Conservation (phyloP, 2,329 filamentous ascomycete species). For the Lanzia echinophila region DNA sequence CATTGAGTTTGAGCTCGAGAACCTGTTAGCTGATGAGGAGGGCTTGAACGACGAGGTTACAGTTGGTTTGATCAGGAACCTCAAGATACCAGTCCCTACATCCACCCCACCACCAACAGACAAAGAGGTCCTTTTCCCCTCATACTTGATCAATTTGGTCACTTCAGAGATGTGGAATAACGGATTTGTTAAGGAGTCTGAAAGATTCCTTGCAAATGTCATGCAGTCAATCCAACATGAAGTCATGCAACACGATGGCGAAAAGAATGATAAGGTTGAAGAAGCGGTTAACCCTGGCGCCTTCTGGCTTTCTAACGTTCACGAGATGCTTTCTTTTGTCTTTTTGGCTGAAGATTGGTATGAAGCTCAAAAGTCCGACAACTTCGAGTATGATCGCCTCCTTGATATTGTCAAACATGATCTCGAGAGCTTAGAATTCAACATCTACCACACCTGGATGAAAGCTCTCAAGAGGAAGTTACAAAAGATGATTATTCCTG, state of each 20-base stretch:
- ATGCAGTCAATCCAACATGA: slow-evolving; percentile 99
- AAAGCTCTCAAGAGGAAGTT: slow-evolving; percentile 99
- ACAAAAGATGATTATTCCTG: slow-evolving; percentile 98
- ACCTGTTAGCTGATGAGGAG: slow-evolving; percentile 89
- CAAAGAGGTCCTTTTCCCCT: slow-evolving; percentile 97
- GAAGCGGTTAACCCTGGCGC: slow-evolving; percentile 95
- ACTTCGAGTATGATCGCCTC: slow-evolving; percentile 96
- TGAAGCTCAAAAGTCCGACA: slow-evolving; percentile 97
- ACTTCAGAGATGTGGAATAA: slow-evolving; percentile 99
- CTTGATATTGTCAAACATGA: slow-evolving; percentile 99
- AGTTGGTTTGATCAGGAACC: slow-evolving; percentile 88
- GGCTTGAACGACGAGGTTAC: slow-evolving; percentile 95
- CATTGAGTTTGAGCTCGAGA: slow-evolving; percentile 91
- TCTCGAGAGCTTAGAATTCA: slow-evolving; percentile 95
- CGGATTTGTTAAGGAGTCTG: slow-evolving; percentile 97
- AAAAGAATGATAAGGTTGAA: slow-evolving; percentile 41
- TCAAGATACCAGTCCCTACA: slow-evolving; percentile 89
- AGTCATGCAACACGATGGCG: slow-evolving; percentile 94
- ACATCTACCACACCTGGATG: slow-evolving; percentile 99
- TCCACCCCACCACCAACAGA: slow-evolving; percentile 86
- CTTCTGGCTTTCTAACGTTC: slow-evolving; percentile 98
- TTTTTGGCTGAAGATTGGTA: slow-evolving; percentile 99
- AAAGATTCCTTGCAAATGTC: slow-evolving; percentile 96
- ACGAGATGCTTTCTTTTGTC: slow-evolving; percentile 99
- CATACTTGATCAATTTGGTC: slow-evolving; percentile 97